Conservation (phyloP, 352 stramenopile genomes). For the Elongisporangium anandrum region DNA sequence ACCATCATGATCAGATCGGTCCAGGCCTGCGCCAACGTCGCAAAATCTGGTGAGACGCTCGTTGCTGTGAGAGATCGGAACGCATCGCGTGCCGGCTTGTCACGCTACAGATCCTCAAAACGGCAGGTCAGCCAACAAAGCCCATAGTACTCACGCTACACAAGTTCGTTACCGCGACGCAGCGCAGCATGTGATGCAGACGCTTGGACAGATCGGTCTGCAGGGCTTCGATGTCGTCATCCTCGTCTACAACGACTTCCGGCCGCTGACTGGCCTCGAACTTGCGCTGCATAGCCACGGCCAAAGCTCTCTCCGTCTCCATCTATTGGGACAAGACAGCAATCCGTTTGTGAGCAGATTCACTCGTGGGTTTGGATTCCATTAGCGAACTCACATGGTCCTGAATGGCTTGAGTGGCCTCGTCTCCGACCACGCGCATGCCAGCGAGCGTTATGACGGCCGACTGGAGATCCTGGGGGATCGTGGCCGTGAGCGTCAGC, state of each 20-base stretch:
- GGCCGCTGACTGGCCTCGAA: not conserved
- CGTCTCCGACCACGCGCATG: not conserved
- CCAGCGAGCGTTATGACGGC: slow-evolving; percentile 1
- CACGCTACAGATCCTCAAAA: not conserved
- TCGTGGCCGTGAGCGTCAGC: slow-evolving; percentile 20
- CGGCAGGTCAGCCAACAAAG: not conserved
- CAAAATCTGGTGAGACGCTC: slow-evolving; percentile 29
- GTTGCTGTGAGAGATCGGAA: slow-evolving; percentile 36
- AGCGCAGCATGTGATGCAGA: slow-evolving; percentile 20
- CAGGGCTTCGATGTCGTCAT: not conserved
- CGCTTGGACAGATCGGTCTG: slow-evolving; percentile 18
- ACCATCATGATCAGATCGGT: slow-evolving; percentile 36
- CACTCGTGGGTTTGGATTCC: not conserved
- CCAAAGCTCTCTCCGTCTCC: not conserved
- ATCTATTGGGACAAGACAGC: not conserved
- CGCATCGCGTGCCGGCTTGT: slow-evolving; percentile 31
- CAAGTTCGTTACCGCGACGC: slow-evolving; percentile 19
- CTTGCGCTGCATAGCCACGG: not conserved
- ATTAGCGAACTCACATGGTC: slow-evolving; percentile 18
- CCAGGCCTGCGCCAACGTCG: slow-evolving; percentile 27
- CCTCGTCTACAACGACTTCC: not conserved
- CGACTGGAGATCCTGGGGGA: slow-evolving; percentile 13
- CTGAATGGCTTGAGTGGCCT: slow-evolving; percentile 5
- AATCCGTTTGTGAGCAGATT: not conserved
- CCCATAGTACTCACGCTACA: no score